These are phyloP conservation scores for Backusella tuberculispora DNA, from an alignment of 192 early-diverging fungal genomes.

Conservation along the genomic window DNA sequence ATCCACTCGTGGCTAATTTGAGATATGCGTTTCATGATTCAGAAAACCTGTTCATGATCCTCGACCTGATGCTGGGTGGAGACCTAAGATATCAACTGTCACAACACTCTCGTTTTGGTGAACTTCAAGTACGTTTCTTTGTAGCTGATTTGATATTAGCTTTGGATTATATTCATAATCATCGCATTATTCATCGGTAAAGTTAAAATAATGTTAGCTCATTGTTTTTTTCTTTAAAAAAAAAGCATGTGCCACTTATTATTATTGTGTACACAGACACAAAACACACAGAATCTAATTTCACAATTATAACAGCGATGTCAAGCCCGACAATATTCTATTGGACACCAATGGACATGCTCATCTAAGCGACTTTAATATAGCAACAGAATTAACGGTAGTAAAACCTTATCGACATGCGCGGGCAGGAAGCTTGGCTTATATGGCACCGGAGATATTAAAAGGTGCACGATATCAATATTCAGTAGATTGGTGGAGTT, in stretches of 20 bases:
- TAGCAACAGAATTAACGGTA: slow-evolving; percentile 71
- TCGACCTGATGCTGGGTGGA: slow-evolving; percentile 95
- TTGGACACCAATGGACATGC: slow-evolving; percentile 79
- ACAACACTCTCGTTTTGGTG: slow-evolving; percentile 63
- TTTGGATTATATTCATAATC: slow-evolving; percentile 70
- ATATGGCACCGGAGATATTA: slow-evolving; percentile 87
- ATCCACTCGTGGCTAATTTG: slow-evolving; percentile 87
- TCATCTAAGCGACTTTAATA: slow-evolving; percentile 87
- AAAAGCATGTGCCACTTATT: neutral
- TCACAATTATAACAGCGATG: slow-evolving; percentile 53
- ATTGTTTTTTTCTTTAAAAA: neutral
- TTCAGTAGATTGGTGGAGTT: slow-evolving; percentile 76
- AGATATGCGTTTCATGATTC: slow-evolving; percentile 97
- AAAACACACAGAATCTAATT: neutral
- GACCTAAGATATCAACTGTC: slow-evolving; percentile 91
- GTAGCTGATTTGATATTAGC: slow-evolving; percentile 71
- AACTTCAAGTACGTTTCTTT: slow-evolving; percentile 72
- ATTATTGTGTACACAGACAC: neutral
- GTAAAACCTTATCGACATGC: slow-evolving; percentile 70
- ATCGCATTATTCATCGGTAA: slow-evolving; percentile 72
- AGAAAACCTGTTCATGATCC: slow-evolving; percentile 88
- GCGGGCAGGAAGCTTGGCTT: slow-evolving; percentile 79
- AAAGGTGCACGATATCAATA: slow-evolving; percentile 54
- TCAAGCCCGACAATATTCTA: slow-evolving; percentile 89
- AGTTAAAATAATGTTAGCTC: neutral